phyloP scores from a whole-genome alignment of 2,329 filamentous ascomycete genomes.

The Stachybotrys echinatus region DNA sequence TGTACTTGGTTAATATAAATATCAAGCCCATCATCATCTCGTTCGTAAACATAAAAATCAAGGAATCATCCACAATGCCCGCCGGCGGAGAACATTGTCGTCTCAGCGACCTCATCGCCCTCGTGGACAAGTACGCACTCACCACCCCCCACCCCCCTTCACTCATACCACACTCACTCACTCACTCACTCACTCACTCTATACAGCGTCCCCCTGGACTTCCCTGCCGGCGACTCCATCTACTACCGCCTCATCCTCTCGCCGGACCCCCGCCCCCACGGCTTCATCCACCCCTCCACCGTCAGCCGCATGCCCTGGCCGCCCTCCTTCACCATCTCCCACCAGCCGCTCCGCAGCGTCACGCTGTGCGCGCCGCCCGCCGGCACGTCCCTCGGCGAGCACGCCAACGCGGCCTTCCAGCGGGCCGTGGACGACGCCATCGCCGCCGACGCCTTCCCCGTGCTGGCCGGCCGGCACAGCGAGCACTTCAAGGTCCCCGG shows the following conservation, averaged over 20 bases:
- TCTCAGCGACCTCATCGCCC: slow-evolving; percentile 31
- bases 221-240: slow-evolving; percentile 26
- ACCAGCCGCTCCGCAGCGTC: slow-evolving; percentile 22
- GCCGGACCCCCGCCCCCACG: slow-evolving; percentile 39
- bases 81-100: no score
- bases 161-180: neutral
- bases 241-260: slow-evolving; percentile 42
- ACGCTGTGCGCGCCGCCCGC: slow-evolving; percentile 20
- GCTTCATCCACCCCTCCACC: slow-evolving; percentile 41
- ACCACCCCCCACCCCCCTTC: no score
- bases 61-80: slow-evolving; percentile 2
- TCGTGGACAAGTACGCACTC: slow-evolving; percentile 39
- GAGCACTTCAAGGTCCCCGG: slow-evolving; percentile 37
- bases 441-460: slow-evolving; percentile 29
- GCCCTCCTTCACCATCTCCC: slow-evolving; percentile 27
- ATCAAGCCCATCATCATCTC: neutral
- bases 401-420: slow-evolving; percentile 34
- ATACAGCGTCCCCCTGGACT: slow-evolving; percentile 44
- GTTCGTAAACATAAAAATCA: no score
- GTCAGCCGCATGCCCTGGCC: slow-evolving; percentile 44
- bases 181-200: slow-evolving; percentile 8
- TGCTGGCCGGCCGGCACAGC: slow-evolving; percentile 31
- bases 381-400: slow-evolving; percentile 14
- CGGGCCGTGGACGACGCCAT: slow-evolving; percentile 31
- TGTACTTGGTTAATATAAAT: neutral